Conservation (phyloP, 495 filamentous ascomycete species). For the Emericellopsis terricola region DNA sequence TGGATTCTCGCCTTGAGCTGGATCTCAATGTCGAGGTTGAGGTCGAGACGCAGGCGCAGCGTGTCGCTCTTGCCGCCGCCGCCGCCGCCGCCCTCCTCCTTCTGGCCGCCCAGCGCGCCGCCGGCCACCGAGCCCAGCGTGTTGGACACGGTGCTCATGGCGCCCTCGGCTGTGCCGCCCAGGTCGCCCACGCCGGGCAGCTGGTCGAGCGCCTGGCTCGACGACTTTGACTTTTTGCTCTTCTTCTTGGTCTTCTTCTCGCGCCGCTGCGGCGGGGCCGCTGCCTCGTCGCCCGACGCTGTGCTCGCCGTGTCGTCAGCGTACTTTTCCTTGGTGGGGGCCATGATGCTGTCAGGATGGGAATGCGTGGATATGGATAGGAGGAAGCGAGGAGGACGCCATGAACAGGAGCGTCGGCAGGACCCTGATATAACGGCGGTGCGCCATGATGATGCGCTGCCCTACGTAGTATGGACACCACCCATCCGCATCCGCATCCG, state of each 20-base stretch:
- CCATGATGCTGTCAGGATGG: background rate
- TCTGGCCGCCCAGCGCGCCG: constrained; percentile 11
- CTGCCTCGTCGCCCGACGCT: constrained; percentile 7
- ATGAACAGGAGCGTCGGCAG: too few species aligned
- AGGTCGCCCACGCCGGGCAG: constrained; percentile 38
- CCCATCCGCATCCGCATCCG: too few species aligned
- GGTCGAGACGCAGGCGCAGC: constrained; percentile 55
- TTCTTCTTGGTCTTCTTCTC: background rate
- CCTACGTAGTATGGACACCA: too few species aligned
- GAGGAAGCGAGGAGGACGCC: background rate
- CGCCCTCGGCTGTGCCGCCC: constrained; percentile 44
- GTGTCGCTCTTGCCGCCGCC: constrained; percentile 41
- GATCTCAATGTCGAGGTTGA: constrained; percentile 81
- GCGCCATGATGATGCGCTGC: too few species aligned
- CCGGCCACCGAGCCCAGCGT: constrained; percentile 41
- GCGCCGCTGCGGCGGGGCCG: constrained; percentile 12
- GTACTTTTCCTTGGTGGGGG: background rate
- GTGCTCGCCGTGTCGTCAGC: background rate
- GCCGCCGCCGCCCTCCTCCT: constrained; percentile 23
- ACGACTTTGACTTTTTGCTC: constrained; percentile 13
- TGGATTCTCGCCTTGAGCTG: constrained; percentile 87
- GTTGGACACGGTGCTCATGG: constrained; percentile 36
- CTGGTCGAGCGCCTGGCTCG: constrained; percentile 31
- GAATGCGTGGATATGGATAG: background rate
- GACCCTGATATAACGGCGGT: too few species aligned